phyloP scores from a whole-genome alignment of 352 stramenopile species.

The Globisporangium canariense region DNA sequence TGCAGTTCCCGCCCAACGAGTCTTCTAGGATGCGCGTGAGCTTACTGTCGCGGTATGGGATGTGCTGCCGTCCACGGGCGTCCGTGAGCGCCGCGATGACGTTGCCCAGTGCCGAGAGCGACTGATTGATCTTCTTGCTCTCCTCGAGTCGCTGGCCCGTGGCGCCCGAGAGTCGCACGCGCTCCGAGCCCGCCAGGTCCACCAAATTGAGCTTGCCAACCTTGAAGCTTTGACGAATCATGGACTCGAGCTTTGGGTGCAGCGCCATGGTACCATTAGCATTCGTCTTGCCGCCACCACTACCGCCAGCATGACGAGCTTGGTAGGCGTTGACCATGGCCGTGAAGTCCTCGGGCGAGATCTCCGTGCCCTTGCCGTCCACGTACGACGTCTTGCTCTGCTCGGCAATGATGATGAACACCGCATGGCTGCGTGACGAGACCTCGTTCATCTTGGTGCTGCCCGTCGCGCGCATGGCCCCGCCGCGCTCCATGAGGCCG shows the following conservation, averaged over 20 bases:
- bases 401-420: conserved; percentile 96
- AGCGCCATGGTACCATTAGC: conserved; percentile 33
- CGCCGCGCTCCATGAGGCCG: conserved; percentile 91
- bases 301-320: conserved; percentile 31
- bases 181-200: conserved; percentile 90
- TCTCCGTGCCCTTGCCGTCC: conserved; percentile 73
- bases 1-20: conserved; percentile 90
- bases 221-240: conserved; percentile 92
- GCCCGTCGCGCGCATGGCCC: conserved; percentile 73
- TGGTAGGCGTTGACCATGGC: conserved; percentile 75
- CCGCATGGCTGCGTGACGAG: conserved; percentile 83
- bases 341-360: conserved; percentile 85
- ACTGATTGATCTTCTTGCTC: conserved; percentile 94
- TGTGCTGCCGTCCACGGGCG: conserved; percentile 83
- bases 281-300: conserved; percentile 9
- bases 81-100: conserved; percentile 91
- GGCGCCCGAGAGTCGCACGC: conserved; percentile 83
- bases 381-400: conserved; percentile 90
- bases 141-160: conserved; percentile 88
- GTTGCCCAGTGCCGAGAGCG: conserved; percentile 87
- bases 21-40: conserved; percentile 91
- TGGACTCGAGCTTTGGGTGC: conserved; percentile 81
- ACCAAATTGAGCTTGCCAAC: conserved; percentile 95
- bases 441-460: conserved; percentile 91
- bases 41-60: conserved; percentile 93